Base-by-base conservation (phyloP, 140 eudicot species). In the Erigeron philadelphicus region DNA sequence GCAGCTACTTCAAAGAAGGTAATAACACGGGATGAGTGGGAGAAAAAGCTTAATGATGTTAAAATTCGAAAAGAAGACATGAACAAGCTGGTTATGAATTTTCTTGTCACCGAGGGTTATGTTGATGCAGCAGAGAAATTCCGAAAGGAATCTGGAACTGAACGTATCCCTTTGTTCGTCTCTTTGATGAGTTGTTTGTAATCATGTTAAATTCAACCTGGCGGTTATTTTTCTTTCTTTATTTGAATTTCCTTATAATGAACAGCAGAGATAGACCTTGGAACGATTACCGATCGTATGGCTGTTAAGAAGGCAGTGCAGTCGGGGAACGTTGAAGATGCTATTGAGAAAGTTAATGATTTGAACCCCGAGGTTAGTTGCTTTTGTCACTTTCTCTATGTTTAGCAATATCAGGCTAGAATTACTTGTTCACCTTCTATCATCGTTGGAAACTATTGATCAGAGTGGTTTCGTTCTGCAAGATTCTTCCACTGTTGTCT, bases 241-340 rank as follows among this genome's bases (percentile, higher is more conserved):
- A 18, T 74, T 43, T 80, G 79, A 44, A 50, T 63, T 55, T 83
- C 95, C 86, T 91, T 82, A 77, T 77, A 60, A 76, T 75, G 54
- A 67, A 78, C 74, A 93, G 96, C 98, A 75, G 96, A 87, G 62
- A 93, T 89, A 70, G 96, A 93, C 62, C 98, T 93, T 58, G 89
- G 94, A 57, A 93, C 96, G 1, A 93, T 93, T 56, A 84, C 90
- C 47, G 96, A 89, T 49, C 96, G 98, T 19, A 89, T 93, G 98
- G 98, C 98, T 53, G 96, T 89, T 18, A 93, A 93, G 80, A 89
- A 87, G 77, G 98, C 98, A 13, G 98, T 93, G 19, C 98, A 93
- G 47, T 71, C 83, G 10, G 98, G 96, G 59, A 80, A 93, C 53
- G 94, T 93, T 76, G 98, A 86, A 87, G 98, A 87, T 80, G 98